Conservation (phyloP, 192 early-diverging fungal species). For the Backusella westeae region DNA sequence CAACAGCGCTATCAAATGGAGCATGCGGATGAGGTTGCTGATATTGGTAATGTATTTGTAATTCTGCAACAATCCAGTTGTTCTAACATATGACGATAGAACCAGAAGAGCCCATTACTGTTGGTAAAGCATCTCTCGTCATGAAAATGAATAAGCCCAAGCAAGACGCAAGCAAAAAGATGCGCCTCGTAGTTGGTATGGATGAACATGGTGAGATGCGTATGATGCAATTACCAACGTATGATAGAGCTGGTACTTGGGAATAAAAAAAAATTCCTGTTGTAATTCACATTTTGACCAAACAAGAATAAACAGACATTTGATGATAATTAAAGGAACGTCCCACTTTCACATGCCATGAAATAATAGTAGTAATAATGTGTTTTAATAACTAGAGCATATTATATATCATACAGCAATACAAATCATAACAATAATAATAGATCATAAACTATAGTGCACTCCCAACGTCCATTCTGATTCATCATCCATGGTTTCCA, state of each 20-base stretch:
- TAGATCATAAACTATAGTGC: not conserved
- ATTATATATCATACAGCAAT: too few relatives aligned
- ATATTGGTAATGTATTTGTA: not conserved
- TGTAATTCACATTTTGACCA: not conserved
- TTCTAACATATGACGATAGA: not conserved
- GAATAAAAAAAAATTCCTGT: not conserved
- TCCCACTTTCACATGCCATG: too few relatives aligned
- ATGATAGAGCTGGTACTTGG: not conserved
- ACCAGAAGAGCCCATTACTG: not conserved
- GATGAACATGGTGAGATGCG: not conserved
- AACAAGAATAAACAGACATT: not conserved
- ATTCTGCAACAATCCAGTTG: too few relatives aligned
- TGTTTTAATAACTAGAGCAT: too few relatives aligned
- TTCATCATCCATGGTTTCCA: not conserved
- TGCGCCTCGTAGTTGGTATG: not conserved
- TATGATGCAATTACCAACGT: not conserved
- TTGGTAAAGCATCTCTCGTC: not conserved
- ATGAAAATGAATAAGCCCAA: not conserved
- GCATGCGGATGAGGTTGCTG: not conserved
- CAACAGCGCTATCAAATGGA: not conserved
- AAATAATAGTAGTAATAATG: too few relatives aligned
- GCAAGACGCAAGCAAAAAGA: not conserved
- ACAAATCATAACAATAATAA: too few relatives aligned
- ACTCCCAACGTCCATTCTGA: not conserved
- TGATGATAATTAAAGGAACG: too few relatives aligned